Conservation (phyloP, 352 stramenopile species). For the Bremia lactucae region DNA sequence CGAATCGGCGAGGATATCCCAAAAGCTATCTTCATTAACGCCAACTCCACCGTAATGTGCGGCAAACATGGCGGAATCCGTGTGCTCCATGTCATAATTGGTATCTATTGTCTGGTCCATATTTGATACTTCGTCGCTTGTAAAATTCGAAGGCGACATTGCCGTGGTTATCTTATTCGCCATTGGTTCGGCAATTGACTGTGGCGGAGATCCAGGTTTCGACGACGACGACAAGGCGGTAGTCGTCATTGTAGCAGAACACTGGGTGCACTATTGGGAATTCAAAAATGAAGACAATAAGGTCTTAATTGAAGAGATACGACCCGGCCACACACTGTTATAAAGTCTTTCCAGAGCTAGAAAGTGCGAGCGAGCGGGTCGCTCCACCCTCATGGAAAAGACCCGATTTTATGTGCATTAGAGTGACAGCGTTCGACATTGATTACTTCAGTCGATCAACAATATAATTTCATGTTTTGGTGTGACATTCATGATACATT, state of each 20-base stretch:
- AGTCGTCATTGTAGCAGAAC: constrained; percentile 48
- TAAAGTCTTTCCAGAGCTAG: constrained; percentile 4
- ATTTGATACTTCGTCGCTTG: constrained; percentile 20
- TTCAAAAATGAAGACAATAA: constrained; percentile 18
- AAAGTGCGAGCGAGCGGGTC: constrained; percentile 47
- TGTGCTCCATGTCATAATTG: constrained; percentile 3
- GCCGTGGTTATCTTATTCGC: constrained; percentile 28
- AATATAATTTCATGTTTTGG: not conserved
- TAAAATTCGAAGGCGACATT: constrained; percentile 6
- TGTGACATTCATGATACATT: constrained; percentile 2
- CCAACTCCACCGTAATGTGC: constrained; percentile 17
- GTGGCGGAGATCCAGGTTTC: constrained; percentile 1
- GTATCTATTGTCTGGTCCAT: constrained; percentile 17
- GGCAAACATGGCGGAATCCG: not conserved
- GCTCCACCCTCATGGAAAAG: constrained; percentile 8
- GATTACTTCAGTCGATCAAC: too few species aligned
- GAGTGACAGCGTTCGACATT: constrained; percentile 6
- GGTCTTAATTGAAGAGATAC: not conserved
- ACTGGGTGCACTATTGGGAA: constrained; percentile 22
- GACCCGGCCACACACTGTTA: not conserved
- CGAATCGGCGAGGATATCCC: constrained; percentile 23
- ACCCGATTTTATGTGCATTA: not conserved
- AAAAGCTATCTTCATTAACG: constrained; percentile 45
- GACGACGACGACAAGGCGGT: constrained; percentile 31
- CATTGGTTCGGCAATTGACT: constrained; percentile 37